phyloP scores from a whole-genome alignment of 208 protist species.

The Leishmania arabica region DNA sequence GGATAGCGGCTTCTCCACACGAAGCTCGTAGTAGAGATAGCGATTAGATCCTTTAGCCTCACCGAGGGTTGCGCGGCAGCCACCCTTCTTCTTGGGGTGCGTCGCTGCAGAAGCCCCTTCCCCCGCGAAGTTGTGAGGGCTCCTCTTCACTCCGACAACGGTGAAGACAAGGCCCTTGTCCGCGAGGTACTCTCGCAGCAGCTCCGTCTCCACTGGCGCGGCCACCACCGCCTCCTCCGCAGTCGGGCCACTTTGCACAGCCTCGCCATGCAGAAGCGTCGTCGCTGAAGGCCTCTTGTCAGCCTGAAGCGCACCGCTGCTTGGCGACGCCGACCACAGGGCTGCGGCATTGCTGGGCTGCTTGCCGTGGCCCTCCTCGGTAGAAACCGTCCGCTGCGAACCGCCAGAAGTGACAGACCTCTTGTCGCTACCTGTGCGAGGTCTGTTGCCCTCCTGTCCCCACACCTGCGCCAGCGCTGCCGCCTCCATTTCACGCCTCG shows the following conservation, averaged over 20 bases:
- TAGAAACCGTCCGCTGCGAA: neutral
- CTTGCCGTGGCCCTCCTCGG: neutral
- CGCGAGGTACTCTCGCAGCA: slow-evolving; percentile 18
- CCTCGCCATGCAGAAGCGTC: too few relatives aligned
- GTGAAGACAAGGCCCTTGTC: slow-evolving; percentile 17
- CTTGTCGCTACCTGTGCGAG: neutral
- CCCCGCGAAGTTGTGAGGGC: neutral
- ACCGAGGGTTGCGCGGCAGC: neutral
- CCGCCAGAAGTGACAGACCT: neutral
- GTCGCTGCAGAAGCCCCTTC: neutral
- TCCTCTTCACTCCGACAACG: slow-evolving; percentile 13
- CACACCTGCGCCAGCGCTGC: slow-evolving; percentile 46
- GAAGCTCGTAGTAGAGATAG: slow-evolving; percentile 29
- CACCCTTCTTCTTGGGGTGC: slow-evolving; percentile 7
- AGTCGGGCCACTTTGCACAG: neutral
- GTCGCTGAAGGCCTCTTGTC: neutral
- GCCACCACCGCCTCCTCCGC: neutral
- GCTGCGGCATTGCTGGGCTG: neutral
- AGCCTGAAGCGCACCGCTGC: neutral
- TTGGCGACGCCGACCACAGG: neutral
- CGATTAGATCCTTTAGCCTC: neutral
- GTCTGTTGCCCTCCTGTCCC: neutral
- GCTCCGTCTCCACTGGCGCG: slow-evolving; percentile 18
- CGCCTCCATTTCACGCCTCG: slow-evolving; percentile 65
- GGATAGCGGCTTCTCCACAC: slow-evolving; percentile 7